Conservation (phyloP, 2,329 filamentous ascomycete species). For the Arthroderma uncinatum region DNA sequence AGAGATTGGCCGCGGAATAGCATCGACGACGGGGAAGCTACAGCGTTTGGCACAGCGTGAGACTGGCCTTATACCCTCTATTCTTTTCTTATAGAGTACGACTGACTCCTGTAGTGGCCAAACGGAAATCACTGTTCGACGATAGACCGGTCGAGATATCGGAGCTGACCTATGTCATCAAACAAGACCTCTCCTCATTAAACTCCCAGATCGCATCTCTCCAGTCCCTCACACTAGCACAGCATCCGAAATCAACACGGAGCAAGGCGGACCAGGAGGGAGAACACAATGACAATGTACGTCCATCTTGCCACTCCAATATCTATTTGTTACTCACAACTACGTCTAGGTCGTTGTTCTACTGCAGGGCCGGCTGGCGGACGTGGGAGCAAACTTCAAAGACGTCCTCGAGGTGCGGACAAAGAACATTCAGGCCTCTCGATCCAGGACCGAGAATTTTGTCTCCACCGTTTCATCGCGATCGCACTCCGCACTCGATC, state of each 20-base stretch:
- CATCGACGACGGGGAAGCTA: conserved; percentile 84
- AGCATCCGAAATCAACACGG: conserved; percentile 52
- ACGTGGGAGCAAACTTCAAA: conserved; percentile 92
- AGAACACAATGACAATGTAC: conserved; percentile 89
- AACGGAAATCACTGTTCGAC: conserved; percentile 92
- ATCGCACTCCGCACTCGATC: conserved; percentile 50
- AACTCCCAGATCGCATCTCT: conserved; percentile 81
- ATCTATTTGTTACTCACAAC: conserved; percentile 6
- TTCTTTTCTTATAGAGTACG: neutral
- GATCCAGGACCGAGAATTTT: conserved; percentile 90
- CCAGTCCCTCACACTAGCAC: conserved; percentile 64
- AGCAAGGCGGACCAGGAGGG: conserved; percentile 60
- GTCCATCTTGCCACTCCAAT: conserved; percentile 17
- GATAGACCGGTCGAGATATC: conserved; percentile 94
- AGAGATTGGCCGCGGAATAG: conserved; percentile 84
- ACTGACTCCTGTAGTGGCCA: conserved; percentile 53
- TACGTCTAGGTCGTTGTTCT: conserved; percentile 57
- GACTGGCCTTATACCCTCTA: conserved; percentile 24
- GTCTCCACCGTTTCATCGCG: conserved; percentile 79
- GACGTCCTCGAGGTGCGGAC: conserved; percentile 92
- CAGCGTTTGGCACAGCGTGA: conserved; percentile 78
- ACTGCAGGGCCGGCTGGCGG: conserved; percentile 79
- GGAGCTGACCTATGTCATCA: conserved; percentile 93
- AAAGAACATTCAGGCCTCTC: conserved; percentile 92
- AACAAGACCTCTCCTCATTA: conserved; percentile 77